Conservation (phyloP, 2,329 filamentous ascomycete species). For the Dendrostoma leiphaemia region DNA sequence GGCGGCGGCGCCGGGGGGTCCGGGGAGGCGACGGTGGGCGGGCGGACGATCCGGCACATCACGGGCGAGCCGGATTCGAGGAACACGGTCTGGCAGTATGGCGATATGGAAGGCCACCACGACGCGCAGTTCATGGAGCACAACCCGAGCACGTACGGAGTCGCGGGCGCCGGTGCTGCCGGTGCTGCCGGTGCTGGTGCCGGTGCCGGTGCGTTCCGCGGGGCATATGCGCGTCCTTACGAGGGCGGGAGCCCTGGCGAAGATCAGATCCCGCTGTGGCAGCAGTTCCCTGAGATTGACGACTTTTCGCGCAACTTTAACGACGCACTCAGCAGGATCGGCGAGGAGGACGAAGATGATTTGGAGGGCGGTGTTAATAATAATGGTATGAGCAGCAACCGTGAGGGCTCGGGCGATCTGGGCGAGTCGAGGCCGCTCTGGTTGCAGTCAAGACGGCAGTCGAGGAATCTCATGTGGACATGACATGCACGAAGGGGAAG, state of each 20-base stretch:
- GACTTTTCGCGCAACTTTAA: conserved; percentile 44
- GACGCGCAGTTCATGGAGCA: conserved; percentile 24
- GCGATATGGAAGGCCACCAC: conserved; percentile 5
- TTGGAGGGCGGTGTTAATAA: conserved; percentile 9
- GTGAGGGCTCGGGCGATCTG: conserved; percentile 10
- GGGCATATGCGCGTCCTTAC: conserved; percentile 13
- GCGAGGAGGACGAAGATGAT: conserved; percentile 37
- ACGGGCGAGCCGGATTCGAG: conserved; percentile 5
- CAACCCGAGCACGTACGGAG: conserved; percentile 7
- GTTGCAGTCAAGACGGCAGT: conserved; percentile 52
- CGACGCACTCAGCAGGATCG: conserved; percentile 36
- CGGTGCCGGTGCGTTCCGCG: conserved; percentile 3
- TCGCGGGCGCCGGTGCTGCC: conserved; percentile 20
- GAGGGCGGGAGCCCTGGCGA: conserved; percentile 22
- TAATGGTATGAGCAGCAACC: conserved; percentile 14
- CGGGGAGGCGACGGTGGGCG: conserved; percentile 9
- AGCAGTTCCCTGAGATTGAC: conserved; percentile 37
- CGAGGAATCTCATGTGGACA: conserved; percentile 48
- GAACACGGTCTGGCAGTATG: conserved; percentile 11
- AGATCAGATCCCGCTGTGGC: conserved; percentile 38
- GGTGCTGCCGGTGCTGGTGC: conserved; percentile 12
- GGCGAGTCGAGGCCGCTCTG: conserved; percentile 41
- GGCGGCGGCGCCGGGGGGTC: neutral
- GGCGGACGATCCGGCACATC: conserved; percentile 19
- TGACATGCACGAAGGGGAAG: no score